phyloP scores from a whole-genome alignment of 139 green algal species.

The Chlorella sorokiniana region DNA sequence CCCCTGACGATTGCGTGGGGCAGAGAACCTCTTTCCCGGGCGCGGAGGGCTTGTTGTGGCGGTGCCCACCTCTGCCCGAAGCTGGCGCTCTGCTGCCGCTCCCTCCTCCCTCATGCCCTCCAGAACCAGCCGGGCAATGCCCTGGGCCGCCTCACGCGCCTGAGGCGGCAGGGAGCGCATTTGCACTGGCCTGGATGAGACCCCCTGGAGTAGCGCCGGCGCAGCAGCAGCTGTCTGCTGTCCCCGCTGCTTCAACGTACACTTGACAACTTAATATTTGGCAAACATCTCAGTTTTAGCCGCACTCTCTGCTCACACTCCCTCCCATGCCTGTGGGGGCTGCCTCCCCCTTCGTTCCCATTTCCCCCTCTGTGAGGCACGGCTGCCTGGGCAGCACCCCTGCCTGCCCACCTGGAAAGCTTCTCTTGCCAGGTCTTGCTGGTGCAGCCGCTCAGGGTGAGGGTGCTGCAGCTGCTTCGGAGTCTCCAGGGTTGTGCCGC shows the following conservation, averaged over 20 bases:
- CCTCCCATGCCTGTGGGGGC: not conserved
- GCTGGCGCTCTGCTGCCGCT: not conserved
- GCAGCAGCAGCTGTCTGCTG: too few relatives aligned
- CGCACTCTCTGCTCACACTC: too few relatives aligned
- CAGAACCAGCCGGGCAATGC: conserved; percentile 21
- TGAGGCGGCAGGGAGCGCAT: not conserved
- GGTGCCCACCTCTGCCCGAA: not conserved
- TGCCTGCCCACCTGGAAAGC: not conserved
- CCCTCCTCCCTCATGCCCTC: not conserved
- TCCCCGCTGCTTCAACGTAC: too few relatives aligned
- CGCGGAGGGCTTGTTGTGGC: too few relatives aligned
- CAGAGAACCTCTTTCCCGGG: too few relatives aligned
- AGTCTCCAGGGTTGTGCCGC: conserved; percentile 6
- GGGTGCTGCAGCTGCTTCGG: conserved; percentile 5
- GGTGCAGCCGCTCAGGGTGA: not conserved
- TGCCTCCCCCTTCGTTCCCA: not conserved
- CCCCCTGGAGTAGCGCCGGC: too few relatives aligned
- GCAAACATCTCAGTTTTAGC: too few relatives aligned
- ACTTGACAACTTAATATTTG: too few relatives aligned
- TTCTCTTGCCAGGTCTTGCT: conserved; percentile 1
- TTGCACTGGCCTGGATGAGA: too few relatives aligned
- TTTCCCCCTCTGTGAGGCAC: not conserved
- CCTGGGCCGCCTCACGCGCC: conserved; percentile 9
- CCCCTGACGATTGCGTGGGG: too few relatives aligned
- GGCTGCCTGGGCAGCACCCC: not conserved